Evolutionary conservation across 495 filamentous ascomycete species (phyloP).

Genomic region (Copromyces sp.): DNA sequence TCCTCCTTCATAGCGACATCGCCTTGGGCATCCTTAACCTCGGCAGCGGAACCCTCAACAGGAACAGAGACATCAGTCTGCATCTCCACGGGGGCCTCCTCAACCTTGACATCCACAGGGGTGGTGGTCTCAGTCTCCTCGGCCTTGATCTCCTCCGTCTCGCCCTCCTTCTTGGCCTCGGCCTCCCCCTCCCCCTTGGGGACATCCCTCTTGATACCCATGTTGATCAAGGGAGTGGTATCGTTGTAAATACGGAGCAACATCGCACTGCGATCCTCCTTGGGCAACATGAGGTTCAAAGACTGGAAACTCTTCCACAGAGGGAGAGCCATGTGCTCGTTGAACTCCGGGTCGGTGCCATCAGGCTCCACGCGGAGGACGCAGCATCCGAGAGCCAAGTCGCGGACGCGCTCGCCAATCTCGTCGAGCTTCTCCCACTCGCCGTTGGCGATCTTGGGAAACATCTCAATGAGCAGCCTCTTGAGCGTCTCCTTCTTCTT

Average conservation of each 20-base stretch:
- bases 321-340: slow-evolving; percentile 74
- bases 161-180: slow-evolving; percentile 7
- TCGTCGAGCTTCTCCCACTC: slow-evolving; percentile 72
- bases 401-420: slow-evolving; percentile 72
- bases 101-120: slow-evolving; percentile 3
- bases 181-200: slow-evolving; percentile 17
- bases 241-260: slow-evolving; percentile 86
- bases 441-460: slow-evolving; percentile 62
- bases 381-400: slow-evolving; percentile 84
- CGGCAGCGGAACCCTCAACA: neutral
- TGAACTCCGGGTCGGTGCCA: slow-evolving; percentile 57
- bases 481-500: slow-evolving; percentile 65
- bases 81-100: slow-evolving; percentile 4
- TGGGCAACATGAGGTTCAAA: slow-evolving; percentile 92
- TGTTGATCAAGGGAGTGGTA: slow-evolving; percentile 57
- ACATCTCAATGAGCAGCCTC: slow-evolving; percentile 84
- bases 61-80: neutral
- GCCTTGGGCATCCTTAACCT: neutral
- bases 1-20: neutral
- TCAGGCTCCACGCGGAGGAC: slow-evolving; percentile 72
- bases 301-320: slow-evolving; percentile 82
- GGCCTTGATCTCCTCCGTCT: slow-evolving; percentile 12
- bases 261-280: slow-evolving; percentile 91
- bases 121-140: slow-evolving; percentile 2
- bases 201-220: slow-evolving; percentile 35